Evolutionary conservation across 2,329 filamentous ascomycete genomes (phyloP), one percentile per base, ranked within the genome.

Genomic region (Cadophora gregata): DNA sequence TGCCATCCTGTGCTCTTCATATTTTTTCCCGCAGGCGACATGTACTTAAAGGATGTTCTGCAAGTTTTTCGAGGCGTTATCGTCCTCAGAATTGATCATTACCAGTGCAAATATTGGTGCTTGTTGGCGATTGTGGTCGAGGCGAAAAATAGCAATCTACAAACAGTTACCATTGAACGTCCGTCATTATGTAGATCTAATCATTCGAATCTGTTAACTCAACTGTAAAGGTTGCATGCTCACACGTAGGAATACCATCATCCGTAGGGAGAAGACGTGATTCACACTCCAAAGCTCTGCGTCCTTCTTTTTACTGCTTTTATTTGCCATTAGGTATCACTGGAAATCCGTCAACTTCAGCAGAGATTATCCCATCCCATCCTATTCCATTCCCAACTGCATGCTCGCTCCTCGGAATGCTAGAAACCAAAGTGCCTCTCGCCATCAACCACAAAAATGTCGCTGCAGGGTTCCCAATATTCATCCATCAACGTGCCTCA

Each of bases 401-500:
- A 63, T 58, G 31, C 60, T 62, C 51, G 53, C 53, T 36, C 53
- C 53, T 56, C 31, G 53, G 50, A 36, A 36, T 56, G 53, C 29
- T 36, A 56, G 51, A 56, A 59, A 36, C 36, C 59, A 61, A 47
- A 47, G 25, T 58, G n/a, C 31, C 38, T 16, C 38, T 16, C 25
- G 21, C 31, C 55, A 2, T 10, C 10, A 7, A 38, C 31, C 24
- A 59, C 25, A 9, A 24, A 19, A 12, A n/a, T 4, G 56, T 21
- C 27, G 29, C 21, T 27, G 24, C 24, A 25, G 56, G 29, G 29
- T 24, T n/a, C 33, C 31, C n/a, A 42, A 27, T 25, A 25, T 29
- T 16, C 56, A 33, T 27, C 56, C 33, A 42, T 25, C 33, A 21
- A 45, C 33, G 19, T 59, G 29, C 6, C 5, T 10, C 29, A 12